phyloP scores from a whole-genome alignment of 768 basidiomycete species.

The Nevesoporus exiguus region DNA sequence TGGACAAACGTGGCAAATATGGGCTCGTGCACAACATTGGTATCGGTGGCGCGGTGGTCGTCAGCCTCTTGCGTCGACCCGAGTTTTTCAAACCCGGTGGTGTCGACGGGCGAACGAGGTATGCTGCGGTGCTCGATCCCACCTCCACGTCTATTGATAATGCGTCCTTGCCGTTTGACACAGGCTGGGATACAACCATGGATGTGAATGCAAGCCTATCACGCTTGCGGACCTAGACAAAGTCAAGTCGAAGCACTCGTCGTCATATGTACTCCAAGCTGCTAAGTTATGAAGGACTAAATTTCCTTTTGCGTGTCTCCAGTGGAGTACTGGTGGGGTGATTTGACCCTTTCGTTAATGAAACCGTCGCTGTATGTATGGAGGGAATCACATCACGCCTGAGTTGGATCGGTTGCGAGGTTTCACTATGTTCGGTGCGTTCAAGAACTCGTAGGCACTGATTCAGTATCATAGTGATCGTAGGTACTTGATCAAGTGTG shows the following conservation, averaged over 20 bases:
- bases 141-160: not conserved
- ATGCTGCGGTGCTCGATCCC: slow-evolving; percentile 12
- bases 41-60: slow-evolving; percentile 75
- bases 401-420: too few species aligned
- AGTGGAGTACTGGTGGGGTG: not conserved
- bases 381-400: not conserved
- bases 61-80: slow-evolving; percentile 71
- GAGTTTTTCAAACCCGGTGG: slow-evolving; percentile 72
- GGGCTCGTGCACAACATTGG: slow-evolving; percentile 84
- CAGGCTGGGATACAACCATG: slow-evolving; percentile 82
- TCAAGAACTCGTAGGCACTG: too few species aligned
- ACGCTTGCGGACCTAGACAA: slow-evolving; percentile 66
- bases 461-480: too few species aligned
- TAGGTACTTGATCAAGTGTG: too few species aligned
- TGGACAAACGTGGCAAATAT: slow-evolving; percentile 70
- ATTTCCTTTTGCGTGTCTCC: not conserved
- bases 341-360: not conserved
- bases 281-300: slow-evolving; percentile 39
- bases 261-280: slow-evolving; percentile 38
- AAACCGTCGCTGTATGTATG: not conserved
- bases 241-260: slow-evolving; percentile 67
- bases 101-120: slow-evolving; percentile 65
- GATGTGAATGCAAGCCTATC: slow-evolving; percentile 59
- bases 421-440: too few species aligned
- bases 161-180: not conserved